These are phyloP conservation scores for Panus rudis DNA, from an alignment of 768 basidiomycete species.

Conservation along the genomic window DNA sequence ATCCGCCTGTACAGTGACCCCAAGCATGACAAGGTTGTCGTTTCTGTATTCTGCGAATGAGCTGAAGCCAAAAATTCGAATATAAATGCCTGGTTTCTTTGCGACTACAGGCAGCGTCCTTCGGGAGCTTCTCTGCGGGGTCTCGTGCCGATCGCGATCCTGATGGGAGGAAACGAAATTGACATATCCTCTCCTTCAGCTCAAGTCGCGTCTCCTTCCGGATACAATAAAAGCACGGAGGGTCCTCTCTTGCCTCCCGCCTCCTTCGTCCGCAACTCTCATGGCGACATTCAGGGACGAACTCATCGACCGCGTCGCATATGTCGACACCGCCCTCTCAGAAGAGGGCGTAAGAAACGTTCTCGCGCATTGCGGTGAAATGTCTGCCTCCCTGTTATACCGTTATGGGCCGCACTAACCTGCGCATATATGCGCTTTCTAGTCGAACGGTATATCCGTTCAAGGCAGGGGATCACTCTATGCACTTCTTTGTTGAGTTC, in stretches of 20 bases:
- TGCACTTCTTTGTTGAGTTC: constrained; percentile 19
- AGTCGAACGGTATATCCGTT: constrained; percentile 10
- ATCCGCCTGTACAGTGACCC: no score
- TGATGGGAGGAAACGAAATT: no score
- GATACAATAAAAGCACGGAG: background rate
- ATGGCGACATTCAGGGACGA: constrained; percentile 24
- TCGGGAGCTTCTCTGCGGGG: no score
- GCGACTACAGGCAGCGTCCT: no score
- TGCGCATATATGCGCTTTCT: background rate
- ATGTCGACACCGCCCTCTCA: constrained; percentile 20
- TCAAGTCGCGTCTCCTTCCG: background rate
- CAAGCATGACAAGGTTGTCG: no score
- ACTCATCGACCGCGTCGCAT: constrained; percentile 28
- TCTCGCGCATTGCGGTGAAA: constrained; percentile 14
- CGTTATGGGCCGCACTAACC: background rate
- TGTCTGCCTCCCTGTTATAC: constrained; percentile 10
- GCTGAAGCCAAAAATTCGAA: no score
- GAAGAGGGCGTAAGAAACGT: constrained; percentile 5
- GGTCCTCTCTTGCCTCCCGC: constrained; percentile 12
- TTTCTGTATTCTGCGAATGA: no score
- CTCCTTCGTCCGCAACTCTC: constrained; percentile 23
- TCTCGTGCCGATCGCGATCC: no score
- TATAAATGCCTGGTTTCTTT: no score
- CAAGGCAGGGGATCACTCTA: constrained; percentile 1
- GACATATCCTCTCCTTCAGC: constrained; percentile 1